phyloP scores from a whole-genome alignment of 345 rosid species.

The Eutrema japonicum region DNA sequence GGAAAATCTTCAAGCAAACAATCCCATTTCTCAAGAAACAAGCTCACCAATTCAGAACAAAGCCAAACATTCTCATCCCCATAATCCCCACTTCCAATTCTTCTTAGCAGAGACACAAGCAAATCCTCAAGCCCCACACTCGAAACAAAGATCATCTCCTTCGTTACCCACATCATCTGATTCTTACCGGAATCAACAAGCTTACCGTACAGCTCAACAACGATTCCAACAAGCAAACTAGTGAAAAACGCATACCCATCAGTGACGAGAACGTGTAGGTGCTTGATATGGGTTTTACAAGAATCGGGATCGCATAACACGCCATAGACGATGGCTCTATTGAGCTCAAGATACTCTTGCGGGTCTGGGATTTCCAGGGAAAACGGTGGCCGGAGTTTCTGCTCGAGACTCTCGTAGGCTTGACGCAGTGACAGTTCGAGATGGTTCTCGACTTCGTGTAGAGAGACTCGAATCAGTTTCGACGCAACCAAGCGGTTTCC shows the following conservation, averaged over 20 bases:
- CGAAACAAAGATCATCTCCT: slow-evolving; percentile 69
- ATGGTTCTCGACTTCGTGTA: slow-evolving; percentile 58
- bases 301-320: slow-evolving; percentile 55
- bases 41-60: slow-evolving; percentile 64
- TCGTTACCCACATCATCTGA: slow-evolving; percentile 68
- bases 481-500: slow-evolving; percentile 44
- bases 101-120: slow-evolving; percentile 61
- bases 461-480: slow-evolving; percentile 47
- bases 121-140: slow-evolving; percentile 60
- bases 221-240: slow-evolving; percentile 49
- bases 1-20: slow-evolving; percentile 65
- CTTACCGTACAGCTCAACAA: slow-evolving; percentile 59
- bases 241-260: slow-evolving; percentile 74
- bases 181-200: slow-evolving; percentile 58
- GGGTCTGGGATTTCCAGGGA: slow-evolving; percentile 55
- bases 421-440: slow-evolving; percentile 52
- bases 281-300: slow-evolving; percentile 58
- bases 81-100: slow-evolving; percentile 72
- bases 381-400: slow-evolving; percentile 68
- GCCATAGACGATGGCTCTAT: slow-evolving; percentile 66
- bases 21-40: slow-evolving; percentile 57
- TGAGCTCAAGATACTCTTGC: slow-evolving; percentile 59
- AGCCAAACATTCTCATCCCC: slow-evolving; percentile 74
- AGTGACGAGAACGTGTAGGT: slow-evolving; percentile 68
- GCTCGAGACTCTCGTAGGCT: slow-evolving; percentile 56